Base-by-base conservation (phyloP, 768 basidiomycete genomes). In the Scleroderma citrinum region DNA sequence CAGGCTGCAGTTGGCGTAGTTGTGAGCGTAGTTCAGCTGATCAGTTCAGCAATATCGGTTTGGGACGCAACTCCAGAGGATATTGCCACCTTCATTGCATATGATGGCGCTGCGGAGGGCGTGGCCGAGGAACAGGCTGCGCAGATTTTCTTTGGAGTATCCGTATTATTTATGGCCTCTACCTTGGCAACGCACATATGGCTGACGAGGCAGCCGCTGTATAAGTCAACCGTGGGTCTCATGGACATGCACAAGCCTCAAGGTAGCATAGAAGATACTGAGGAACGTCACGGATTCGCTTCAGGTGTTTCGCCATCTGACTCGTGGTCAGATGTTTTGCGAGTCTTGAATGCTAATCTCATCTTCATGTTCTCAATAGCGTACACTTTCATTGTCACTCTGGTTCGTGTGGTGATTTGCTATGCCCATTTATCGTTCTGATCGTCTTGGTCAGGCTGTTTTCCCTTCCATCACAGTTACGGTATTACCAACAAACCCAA, bases 401-500 rank as follows among this genome's bases (percentile, higher is more conserved):
- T 95, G 61, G 92, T 92, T 59, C 56, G 83, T 54, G 8, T n/a
- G 17, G 19, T 19, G 3, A 20, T 17, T 20, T 24, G 5, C 32
- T 44, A 24, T 12, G 8, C 11, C 47, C 11, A 32, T 48, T 3
- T 34, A 36, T 46, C 42, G 50, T 41, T 47, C 34, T 56, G 43
- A 54, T 35, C 20, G 20, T 5, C 4, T 45, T 42, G 46, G 50
- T 26, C 39, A 95, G 92, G 77, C 92, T 26, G 84, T 94, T 41
- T 95, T 80, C 68, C 93, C 93, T 5, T 78, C 92, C 0, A 85
- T 92, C 54, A 93, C 93, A 2, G 78, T 83, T 3, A 85, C 84
- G 0, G 80, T 96, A 46, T 65, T 68, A 32, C 78, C 93, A 3
- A 80, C 78, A 13, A 83, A 83, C 53, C 75, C 78, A 2, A 61